Conservation (phyloP, 192 early-diverging fungal genomes). For the Coemansia sp. region DNA sequence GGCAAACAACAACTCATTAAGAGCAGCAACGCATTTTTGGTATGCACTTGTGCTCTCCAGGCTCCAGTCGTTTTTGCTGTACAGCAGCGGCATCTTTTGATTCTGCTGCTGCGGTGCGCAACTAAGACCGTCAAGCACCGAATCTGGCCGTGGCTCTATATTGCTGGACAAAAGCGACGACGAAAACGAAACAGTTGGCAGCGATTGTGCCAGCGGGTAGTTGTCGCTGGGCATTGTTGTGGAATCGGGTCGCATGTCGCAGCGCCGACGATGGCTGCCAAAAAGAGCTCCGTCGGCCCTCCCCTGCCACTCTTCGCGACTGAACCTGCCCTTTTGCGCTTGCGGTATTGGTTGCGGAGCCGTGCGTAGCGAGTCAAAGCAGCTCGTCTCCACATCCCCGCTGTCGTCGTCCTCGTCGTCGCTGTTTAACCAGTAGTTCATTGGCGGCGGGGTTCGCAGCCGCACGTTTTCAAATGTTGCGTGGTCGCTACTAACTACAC, state of each 20-base stretch:
- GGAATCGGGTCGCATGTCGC: neutral
- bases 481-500: neutral
- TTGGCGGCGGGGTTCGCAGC: conserved; percentile 4
- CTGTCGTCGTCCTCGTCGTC: conserved; percentile 13
- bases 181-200: neutral
- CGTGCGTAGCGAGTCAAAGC: conserved; percentile 12
- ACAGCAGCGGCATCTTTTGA: no score
- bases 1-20: conserved; percentile 42
- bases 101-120: no score
- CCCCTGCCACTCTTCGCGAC: conserved; percentile 32
- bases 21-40: conserved; percentile 18
- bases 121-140: neutral
- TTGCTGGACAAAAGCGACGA: neutral
- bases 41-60: neutral
- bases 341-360: conserved; percentile 4
- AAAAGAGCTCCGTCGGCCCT: conserved; percentile 23
- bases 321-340: conserved; percentile 7
- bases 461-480: neutral
- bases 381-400: neutral
- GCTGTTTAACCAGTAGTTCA: conserved; percentile 35
- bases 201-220: neutral
- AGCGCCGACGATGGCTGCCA: conserved; percentile 21
- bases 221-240: neutral
- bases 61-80: neutral
- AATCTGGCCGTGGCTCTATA: neutral